A percentile compares a stretch with the other conserved stretches of the same genome.
These are phyloP conservation scores for Blastobotrys mokoenaii DNA, from an alignment of 805 yeast species.

Conservation along the genomic window DNA sequence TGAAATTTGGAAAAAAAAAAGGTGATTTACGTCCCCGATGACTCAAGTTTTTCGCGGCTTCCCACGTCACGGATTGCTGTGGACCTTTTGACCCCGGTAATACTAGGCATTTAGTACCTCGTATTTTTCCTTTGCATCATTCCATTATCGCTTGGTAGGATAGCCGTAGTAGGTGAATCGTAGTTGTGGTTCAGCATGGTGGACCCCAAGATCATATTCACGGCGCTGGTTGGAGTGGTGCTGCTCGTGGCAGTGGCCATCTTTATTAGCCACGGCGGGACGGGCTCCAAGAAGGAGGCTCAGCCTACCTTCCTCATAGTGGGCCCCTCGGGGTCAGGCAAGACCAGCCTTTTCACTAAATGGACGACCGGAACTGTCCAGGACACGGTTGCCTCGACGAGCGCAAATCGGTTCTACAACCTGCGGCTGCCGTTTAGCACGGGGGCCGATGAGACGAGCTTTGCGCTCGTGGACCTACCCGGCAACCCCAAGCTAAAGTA, in stretches of 20 bases:
- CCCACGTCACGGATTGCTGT: background rate
- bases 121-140: too few species aligned
- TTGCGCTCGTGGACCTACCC: conserved; percentile 69
- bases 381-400: conserved; percentile 45
- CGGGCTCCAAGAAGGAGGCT: conserved; percentile 17
- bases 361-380: conserved; percentile 26
- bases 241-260: conserved; percentile 4
- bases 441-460: conserved; percentile 28
- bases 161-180: background rate
- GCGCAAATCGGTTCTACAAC: conserved; percentile 33
- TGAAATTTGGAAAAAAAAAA: background rate
- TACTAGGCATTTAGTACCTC: too few species aligned
- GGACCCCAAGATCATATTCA: background rate
- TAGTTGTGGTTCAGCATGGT: too few species aligned
- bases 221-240: conserved; percentile 12
- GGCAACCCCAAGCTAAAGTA: conserved; percentile 75
- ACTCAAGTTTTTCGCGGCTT: background rate
- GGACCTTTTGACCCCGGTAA: too few species aligned
- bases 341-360: conserved; percentile 45
- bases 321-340: conserved; percentile 61
- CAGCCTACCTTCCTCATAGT: conserved; percentile 53
- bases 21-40: background rate
- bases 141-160: too few species aligned
- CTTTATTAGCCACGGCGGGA: background rate
- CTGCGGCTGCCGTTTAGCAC: conserved; percentile 35